Percentiles rank a stretch among this genome's conserved stretches.
phyloP scores from a whole-genome alignment of 1,139 yeast species.

The Protomyces macrosporus region DNA sequence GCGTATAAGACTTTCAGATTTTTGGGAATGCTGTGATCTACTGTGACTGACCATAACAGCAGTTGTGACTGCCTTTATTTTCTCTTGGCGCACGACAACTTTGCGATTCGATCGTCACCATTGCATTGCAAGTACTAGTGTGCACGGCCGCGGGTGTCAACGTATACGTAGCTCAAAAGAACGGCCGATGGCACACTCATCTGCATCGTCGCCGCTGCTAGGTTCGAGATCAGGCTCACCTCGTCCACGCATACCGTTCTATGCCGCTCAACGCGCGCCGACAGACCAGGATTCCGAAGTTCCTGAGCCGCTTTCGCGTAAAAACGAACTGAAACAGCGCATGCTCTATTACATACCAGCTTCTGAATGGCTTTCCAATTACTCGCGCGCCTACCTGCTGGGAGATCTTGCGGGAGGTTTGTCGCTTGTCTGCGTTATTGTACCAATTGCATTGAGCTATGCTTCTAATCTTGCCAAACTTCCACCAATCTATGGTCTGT shows the following conservation, averaged over 20 bases:
- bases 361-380: constrained; percentile 7
- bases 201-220: not conserved
- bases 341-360: constrained; percentile 18
- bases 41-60: no score
- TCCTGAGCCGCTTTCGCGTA: constrained; percentile 2
- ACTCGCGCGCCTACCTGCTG: constrained; percentile 15
- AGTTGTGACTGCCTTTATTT: no score
- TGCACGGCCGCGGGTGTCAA: no score
- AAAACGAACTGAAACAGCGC: constrained; percentile 1
- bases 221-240: not conserved
- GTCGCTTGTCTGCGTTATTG: constrained; percentile 83
- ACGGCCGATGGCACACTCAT: not conserved
- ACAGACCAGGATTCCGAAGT: constrained; percentile 14
- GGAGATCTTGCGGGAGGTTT: constrained; percentile 84
- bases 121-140: no score
- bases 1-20: no score
- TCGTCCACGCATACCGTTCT: constrained; percentile 12
- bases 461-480: constrained; percentile 88
- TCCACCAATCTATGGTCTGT: constrained; percentile 79
- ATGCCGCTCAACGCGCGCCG: constrained; percentile 18
- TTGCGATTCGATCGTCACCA: no score
- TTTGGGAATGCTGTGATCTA: no score
- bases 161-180: no score
- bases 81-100: no score
- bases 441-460: constrained; percentile 82